These are phyloP conservation scores for Cadophora gregata DNA, from an alignment of 2,329 filamentous ascomycete genomes.

Conservation along the genomic window DNA sequence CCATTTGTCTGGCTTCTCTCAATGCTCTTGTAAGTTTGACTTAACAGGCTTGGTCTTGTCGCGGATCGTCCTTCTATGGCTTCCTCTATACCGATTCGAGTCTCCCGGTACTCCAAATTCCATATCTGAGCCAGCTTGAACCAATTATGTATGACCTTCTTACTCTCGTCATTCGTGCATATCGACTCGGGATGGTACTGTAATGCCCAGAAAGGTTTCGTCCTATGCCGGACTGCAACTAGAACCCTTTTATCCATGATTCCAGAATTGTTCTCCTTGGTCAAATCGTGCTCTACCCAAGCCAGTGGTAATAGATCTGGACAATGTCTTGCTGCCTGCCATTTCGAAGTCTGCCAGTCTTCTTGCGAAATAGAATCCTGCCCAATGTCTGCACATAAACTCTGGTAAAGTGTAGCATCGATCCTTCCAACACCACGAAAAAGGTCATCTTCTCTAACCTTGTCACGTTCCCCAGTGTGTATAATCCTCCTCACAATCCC, in stretches of 20 bases:
- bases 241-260: slow-evolving; percentile 51
- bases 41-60: slow-evolving; percentile 39
- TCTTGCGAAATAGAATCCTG: slow-evolving; percentile 34
- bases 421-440: slow-evolving; percentile 42
- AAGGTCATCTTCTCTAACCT: slow-evolving; percentile 29
- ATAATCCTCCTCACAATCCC: slow-evolving; percentile 64
- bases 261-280: slow-evolving; percentile 35
- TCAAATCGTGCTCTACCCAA: slow-evolving; percentile 41
- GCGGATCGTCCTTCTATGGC: slow-evolving; percentile 34
- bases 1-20: slow-evolving; percentile 1
- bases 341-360: slow-evolving; percentile 38
- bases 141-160: slow-evolving; percentile 64
- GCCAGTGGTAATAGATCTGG: slow-evolving; percentile 44
- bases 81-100: slow-evolving; percentile 15
- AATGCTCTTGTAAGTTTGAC: slow-evolving; percentile 25
- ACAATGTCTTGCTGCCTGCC: slow-evolving; percentile 32
- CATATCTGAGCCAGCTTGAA: slow-evolving; percentile 59
- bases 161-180: slow-evolving; percentile 65
- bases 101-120: slow-evolving; percentile 44
- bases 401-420: slow-evolving; percentile 50
- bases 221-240: slow-evolving; percentile 64
- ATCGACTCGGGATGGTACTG: slow-evolving; percentile 77
- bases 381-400: slow-evolving; percentile 45
- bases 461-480: slow-evolving; percentile 49
- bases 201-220: slow-evolving; percentile 69